Base-by-base conservation (phyloP, 805 yeast genomes). In the Zygosaccharomyces rouxii region DNA sequence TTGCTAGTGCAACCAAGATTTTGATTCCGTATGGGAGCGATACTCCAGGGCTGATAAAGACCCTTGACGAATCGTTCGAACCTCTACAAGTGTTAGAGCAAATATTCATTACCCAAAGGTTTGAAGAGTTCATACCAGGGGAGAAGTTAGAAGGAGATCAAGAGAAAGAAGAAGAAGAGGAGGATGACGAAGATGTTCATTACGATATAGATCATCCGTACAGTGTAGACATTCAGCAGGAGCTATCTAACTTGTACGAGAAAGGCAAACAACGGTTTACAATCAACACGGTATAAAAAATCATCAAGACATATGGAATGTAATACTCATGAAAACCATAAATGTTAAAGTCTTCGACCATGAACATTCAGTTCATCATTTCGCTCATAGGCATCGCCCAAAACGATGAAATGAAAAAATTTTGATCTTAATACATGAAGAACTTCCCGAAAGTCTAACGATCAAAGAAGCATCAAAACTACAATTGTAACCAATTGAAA, bases 11-110 rank as follows among this genome's bases (percentile, higher is more conserved):
- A 7, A 47, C 58, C 5, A 60, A 65, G 25, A 56, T 71, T 26
- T 52, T 63, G 18, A 69, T 81, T 2, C 83, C 84, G 0, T 48
- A 50, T 5, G 80, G 77, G 0, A 68, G 74, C 67, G 89, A 83
- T 52, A 64, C 81, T 3, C 69, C 75, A 71, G 70, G 71, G 18
- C 75, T 79, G 54, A 80, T 83, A 23, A 56, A 66, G 30, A 64
- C 73, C 0, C 43, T 75, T 18, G 60, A 66, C 45, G 75, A 69
- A 4, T 38, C 45, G 0, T 64, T 71, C 16, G 63, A 69, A n/a
- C 62, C 66, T 14, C 57, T 55, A n/a, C 41, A 46, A 25, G 42
- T 44, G 3, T n/a, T 48, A 31, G 30, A 56, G 5, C 41, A 42
- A 3, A 42, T 28, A 3, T 51, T 51, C 31, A 49, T 45, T 11